Conservation (phyloP, 257 asterid genomes). For the Orobanche coerulescens region DNA sequence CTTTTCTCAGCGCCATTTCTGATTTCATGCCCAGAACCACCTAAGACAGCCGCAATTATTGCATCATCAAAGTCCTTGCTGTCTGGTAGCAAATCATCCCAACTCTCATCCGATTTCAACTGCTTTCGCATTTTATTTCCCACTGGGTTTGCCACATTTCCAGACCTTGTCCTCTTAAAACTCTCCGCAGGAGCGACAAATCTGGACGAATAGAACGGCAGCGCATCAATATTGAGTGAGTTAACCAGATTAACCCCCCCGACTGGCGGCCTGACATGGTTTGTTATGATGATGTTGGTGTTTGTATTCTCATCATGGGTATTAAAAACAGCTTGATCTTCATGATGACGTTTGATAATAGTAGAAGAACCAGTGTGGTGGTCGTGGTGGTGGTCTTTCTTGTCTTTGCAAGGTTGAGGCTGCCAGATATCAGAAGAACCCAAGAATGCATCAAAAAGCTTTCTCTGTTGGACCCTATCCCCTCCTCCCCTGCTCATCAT, state of each 20-base stretch:
- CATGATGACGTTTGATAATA: no score
- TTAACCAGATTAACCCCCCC: conserved; percentile 23
- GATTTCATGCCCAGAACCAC: conserved; percentile 13
- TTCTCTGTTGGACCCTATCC: conserved; percentile 68
- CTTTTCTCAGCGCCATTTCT: conserved; percentile 3
- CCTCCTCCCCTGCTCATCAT: conserved; percentile 50
- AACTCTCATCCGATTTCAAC: conserved; percentile 31
- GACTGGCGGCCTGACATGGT: conserved; percentile 18
- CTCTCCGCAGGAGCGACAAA: conserved; percentile 27
- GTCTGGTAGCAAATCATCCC: conserved; percentile 68
- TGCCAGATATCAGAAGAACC: conserved; percentile 96
- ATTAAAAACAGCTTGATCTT: neutral
- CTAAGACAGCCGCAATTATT: conserved; percentile 67
- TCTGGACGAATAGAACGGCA: conserved; percentile 56
- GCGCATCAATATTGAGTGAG: conserved; percentile 61
- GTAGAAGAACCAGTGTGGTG: neutral
- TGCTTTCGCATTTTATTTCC: conserved; percentile 40
- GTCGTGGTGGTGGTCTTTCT: neutral
- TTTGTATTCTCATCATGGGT: conserved; percentile 52
- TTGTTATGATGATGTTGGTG: conserved; percentile 25
- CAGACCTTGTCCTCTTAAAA: conserved; percentile 73
- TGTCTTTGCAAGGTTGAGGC: conserved; percentile 91
- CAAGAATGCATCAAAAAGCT: conserved; percentile 65
- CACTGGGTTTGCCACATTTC: conserved; percentile 19
- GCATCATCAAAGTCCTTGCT: conserved; percentile 79